A percentile compares a stretch with the other conserved stretches of the same genome.
Conservation (phyloP, 2,329 filamentous ascomycete species). For the Xylariaceae sp. region DNA sequence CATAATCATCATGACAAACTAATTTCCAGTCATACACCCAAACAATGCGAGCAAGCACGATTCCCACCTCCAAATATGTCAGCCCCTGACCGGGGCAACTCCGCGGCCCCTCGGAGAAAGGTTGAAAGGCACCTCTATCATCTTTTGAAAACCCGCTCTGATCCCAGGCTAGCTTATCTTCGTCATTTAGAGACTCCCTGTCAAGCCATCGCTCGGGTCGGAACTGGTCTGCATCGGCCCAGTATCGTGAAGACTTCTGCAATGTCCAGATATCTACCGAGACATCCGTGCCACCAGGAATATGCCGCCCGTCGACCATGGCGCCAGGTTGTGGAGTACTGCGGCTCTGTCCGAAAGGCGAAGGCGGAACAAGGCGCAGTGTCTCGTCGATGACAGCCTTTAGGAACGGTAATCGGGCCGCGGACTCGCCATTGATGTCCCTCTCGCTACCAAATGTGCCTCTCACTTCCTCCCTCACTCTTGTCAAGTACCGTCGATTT, state of each 20-base stretch:
- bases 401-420: background rate
- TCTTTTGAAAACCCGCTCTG: background rate
- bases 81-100: constrained; percentile 1
- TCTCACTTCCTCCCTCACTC: background rate
- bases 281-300: background rate
- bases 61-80: constrained; percentile 2
- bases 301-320: background rate
- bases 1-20: background rate
- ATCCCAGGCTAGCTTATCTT: too few relatives aligned
- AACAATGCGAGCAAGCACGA: constrained; percentile 1
- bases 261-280: background rate
- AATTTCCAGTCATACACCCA: constrained; percentile 7
- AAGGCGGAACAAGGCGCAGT: background rate
- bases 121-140: constrained; percentile 2
- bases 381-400: constrained; percentile 1
- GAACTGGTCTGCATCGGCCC: background rate
- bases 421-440: background rate
- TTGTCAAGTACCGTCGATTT: background rate
- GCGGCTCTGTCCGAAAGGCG: constrained; percentile 1
- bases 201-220: background rate
- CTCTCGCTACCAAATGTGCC: background rate
- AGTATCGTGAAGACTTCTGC: background rate
- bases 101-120: constrained; percentile 2
- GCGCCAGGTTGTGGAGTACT: constrained; percentile 1
- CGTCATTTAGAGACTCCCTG: too few relatives aligned